A percentile compares a stretch with the other conserved stretches of the same genome.
phyloP scores from a whole-genome alignment of 1,284 basidiomycete genomes.

The Thecaphora thlaspeos region DNA sequence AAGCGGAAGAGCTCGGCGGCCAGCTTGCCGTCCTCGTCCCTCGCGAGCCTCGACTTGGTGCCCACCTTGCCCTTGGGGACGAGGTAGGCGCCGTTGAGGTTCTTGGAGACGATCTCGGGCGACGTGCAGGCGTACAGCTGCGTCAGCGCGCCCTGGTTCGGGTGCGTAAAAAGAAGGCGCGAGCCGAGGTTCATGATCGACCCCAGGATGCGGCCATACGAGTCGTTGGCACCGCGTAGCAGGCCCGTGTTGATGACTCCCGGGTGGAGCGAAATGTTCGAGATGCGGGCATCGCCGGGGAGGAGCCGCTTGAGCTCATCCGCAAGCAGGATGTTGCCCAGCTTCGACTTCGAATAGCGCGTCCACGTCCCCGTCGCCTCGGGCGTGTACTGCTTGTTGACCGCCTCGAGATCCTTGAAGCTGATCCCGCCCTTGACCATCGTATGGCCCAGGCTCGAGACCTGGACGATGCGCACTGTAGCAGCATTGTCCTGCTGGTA shows the following conservation, averaged over 20 bases:
- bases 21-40: slow-evolving; percentile 28
- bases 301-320: slow-evolving; percentile 26
- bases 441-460: slow-evolving; percentile 32
- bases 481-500: slow-evolving; percentile 22
- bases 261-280: slow-evolving; percentile 32
- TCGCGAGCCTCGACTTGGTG: slow-evolving; percentile 18
- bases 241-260: slow-evolving; percentile 28
- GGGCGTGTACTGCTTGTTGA: slow-evolving; percentile 38
- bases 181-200: slow-evolving; percentile 6
- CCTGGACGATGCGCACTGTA: slow-evolving; percentile 36
- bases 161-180: slow-evolving; percentile 26
- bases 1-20: slow-evolving; percentile 30
- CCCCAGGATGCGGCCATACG: slow-evolving; percentile 29
- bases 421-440: slow-evolving; percentile 11
- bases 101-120: slow-evolving; percentile 44
- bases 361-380: slow-evolving; percentile 30
- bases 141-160: slow-evolving; percentile 50
- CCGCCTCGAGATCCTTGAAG: slow-evolving; percentile 27
- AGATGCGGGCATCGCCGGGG: slow-evolving; percentile 20
- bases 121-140: slow-evolving; percentile 53
- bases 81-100: slow-evolving; percentile 46
- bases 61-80: slow-evolving; percentile 47
- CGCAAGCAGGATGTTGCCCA: slow-evolving; percentile 42
- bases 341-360: slow-evolving; percentile 38
- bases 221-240: slow-evolving; percentile 11